Percentiles rank a stretch among this genome's conserved stretches.
These are phyloP conservation scores for Fraxinus americana DNA, from an alignment of 257 asterid genomes.

Conservation along the genomic window DNA sequence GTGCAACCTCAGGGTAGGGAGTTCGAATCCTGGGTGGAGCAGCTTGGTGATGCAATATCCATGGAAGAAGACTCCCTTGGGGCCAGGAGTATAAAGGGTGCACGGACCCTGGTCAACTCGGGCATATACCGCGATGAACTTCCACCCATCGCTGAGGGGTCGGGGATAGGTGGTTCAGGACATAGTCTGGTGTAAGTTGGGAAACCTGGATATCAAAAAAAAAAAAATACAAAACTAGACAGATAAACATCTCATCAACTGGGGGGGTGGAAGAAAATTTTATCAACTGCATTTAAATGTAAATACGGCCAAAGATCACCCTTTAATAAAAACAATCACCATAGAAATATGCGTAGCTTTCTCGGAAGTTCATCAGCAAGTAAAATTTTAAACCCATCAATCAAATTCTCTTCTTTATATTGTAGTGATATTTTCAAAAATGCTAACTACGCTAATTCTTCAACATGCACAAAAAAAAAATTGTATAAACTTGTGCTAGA, in stretches of 20 bases:
- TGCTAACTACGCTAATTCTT: not conserved
- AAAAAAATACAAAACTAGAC: too few species aligned
- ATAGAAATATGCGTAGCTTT: not conserved
- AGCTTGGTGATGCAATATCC: too few species aligned
- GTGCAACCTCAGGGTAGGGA: too few species aligned
- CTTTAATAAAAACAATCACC: conserved; percentile 3
- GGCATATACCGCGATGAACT: too few species aligned
- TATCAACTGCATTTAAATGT: not conserved
- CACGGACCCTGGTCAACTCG: too few species aligned
- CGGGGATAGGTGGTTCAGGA: too few species aligned
- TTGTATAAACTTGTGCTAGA: not conserved
- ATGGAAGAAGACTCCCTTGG: too few species aligned
- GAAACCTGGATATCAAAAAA: too few species aligned
- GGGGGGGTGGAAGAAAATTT: not conserved
- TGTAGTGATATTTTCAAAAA: not conserved
- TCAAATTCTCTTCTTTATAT: not conserved
- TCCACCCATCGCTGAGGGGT: too few species aligned
- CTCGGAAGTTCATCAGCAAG: not conserved
- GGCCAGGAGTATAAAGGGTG: too few species aligned
- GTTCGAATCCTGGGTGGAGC: too few species aligned
- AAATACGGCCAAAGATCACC: conserved; percentile 6
- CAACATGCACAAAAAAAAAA: conserved; percentile 1
- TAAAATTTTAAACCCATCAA: conserved; percentile 10
- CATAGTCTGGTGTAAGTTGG: too few species aligned
- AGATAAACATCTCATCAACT: not conserved